phyloP scores from a whole-genome alignment of 257 asterid genomes.

The Anisodus acutangulus region DNA sequence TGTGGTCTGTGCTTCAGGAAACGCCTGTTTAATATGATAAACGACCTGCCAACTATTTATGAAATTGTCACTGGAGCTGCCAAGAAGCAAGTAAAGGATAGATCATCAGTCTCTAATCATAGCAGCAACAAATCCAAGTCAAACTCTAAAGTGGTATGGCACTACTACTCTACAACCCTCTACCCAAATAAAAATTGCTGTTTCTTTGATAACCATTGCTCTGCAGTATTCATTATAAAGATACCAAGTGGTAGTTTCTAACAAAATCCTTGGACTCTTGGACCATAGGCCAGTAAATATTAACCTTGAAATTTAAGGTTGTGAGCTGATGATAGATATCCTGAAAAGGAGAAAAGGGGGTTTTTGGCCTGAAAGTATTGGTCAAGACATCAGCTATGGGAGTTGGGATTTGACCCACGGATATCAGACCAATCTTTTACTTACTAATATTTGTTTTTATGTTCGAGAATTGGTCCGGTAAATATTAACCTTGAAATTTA shows the following conservation, averaged over 20 bases:
- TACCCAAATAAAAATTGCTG: slow-evolving; percentile 12
- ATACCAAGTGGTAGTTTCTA: neutral
- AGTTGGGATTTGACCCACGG: neutral
- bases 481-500: no score
- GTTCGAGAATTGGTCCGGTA: no score
- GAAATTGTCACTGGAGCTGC: slow-evolving; percentile 81
- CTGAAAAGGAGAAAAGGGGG: neutral
- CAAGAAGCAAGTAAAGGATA: slow-evolving; percentile 62
- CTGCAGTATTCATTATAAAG: neutral
- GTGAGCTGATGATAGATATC: neutral
- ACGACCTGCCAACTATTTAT: slow-evolving; percentile 78
- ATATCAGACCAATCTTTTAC: slow-evolving; percentile 11
- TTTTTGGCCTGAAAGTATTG: neutral
- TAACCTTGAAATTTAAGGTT: neutral
- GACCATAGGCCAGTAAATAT: neutral
- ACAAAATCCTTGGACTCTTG: neutral
- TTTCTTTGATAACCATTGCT: neutral
- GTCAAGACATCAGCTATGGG: neutral
- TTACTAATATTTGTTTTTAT: neutral
- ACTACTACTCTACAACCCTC: neutral
- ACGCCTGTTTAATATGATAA: slow-evolving; percentile 76
- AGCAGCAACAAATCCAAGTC: slow-evolving; percentile 52
- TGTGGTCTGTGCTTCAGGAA: slow-evolving; percentile 55
- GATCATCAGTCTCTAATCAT: slow-evolving; percentile 44
- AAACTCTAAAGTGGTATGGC: slow-evolving; percentile 42